A percentile compares a stretch with the other conserved stretches of the same genome.
These are phyloP conservation scores for Fusarium virguliforme DNA, from an alignment of 2,329 filamentous ascomycete genomes.

Conservation along the genomic window DNA sequence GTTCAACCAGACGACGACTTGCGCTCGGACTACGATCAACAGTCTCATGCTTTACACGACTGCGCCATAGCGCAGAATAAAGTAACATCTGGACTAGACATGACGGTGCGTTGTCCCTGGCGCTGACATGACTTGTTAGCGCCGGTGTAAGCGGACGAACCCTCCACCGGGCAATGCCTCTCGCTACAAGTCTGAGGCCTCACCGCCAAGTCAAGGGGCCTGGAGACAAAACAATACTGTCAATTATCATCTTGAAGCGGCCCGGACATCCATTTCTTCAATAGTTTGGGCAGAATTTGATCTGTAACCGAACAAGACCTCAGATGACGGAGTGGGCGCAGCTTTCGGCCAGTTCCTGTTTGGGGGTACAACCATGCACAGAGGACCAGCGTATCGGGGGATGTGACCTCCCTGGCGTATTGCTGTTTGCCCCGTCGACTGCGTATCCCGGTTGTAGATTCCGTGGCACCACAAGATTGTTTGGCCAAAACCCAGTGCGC, in stretches of 20 bases:
- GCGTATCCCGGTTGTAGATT: slow-evolving; percentile 61
- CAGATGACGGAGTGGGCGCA: slow-evolving; percentile 36
- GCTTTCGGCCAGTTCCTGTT: slow-evolving; percentile 60
- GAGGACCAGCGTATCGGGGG: slow-evolving; percentile 73
- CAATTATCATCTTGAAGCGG: slow-evolving; percentile 7
- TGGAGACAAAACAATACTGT: not conserved
- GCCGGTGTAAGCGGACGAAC: slow-evolving; percentile 12
- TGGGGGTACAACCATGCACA: slow-evolving; percentile 56
- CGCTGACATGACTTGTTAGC: slow-evolving; percentile 18
- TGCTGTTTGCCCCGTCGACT: slow-evolving; percentile 62
- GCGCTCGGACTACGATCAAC: not conserved
- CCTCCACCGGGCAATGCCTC: slow-evolving; percentile 1
- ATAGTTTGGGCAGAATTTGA: not conserved
- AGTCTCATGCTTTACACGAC: not conserved
- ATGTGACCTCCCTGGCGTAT: slow-evolving; percentile 61
- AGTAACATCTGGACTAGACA: not conserved
- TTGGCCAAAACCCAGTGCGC: slow-evolving; percentile 2
- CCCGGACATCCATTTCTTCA: not conserved
- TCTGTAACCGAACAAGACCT: slow-evolving; percentile 9
- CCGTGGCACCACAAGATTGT: slow-evolving; percentile 25
- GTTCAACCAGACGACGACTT: not conserved
- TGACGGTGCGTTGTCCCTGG: not conserved
- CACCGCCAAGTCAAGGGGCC: not conserved
- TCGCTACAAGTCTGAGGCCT: not conserved
- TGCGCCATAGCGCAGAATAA: not conserved